Evolutionary conservation across 164 flowering plant species (phyloP), one percentile per base, ranked within the genome.

Genomic region (Aristolochia californica): DNA sequence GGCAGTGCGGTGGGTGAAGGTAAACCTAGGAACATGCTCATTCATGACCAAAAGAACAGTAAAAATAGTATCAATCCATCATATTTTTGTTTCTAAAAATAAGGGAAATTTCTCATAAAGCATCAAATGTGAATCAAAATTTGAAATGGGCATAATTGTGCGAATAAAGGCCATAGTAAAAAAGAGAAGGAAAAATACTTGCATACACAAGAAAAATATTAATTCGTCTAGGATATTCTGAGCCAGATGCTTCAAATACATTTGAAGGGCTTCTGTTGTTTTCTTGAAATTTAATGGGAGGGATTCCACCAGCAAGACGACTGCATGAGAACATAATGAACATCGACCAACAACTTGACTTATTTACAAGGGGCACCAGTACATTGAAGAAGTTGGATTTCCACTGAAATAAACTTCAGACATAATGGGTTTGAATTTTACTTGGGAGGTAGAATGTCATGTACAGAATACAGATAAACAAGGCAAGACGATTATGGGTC

Each of bases 361-460:
- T 77, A 72, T 74, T 74, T 72, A 77, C 78, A 77, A 30, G n/a
- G 55, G 16, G 43, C 38, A 40, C 27, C 13, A 43, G 48, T 50
- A 38, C 57, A 61, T 54, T 56, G 62, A 52, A 20, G 59, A 43
- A 12, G 59, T 34, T 22, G 47, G 60, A 53, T 47, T 52, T 58
- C 57, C 66, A 28, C 40, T 34, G 10, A 45, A 62, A 38, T 55
- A 62, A 64, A 18, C 56, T 40, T 62, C 53, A 18, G 52, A 54
- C 55, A n/a, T n/a, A n/a, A 45, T 57, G 55, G 45, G 58, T 55
- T 16, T 55, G 66, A 28, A 22, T 20, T 63, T 47, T 23, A 54
- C 43, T n/a, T 56, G 34, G 49, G 21, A 61, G 21, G 61, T 59
- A 54, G 57, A 55, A 61, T 63, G 59, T 59, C 63, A 75, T 78